Evolutionary conservation across 129 eudicot species (phyloP).

Genomic region (Helianthus annuus): HanXRQr2.0-SUNRISE NC_035449.2:86053077-86053576

Average conservation of each 20-base stretch:
- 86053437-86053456: neutral
- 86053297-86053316: too few relatives aligned
- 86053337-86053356: constrained; percentile 3
- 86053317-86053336: neutral
- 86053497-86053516: constrained; percentile 77
- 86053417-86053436: neutral
- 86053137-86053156: too few relatives aligned
- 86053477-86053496: constrained; percentile 93
- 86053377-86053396: neutral
- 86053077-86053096: too few relatives aligned
- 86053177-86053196: too few relatives aligned
- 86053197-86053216: too few relatives aligned
- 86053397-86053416: neutral
- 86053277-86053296: too few relatives aligned
- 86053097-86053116: too few relatives aligned
- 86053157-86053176: too few relatives aligned
- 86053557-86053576: constrained; percentile 60
- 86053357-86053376: constrained; percentile 9
- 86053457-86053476: constrained; percentile 60
- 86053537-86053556: constrained; percentile 98
- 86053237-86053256: too few relatives aligned
- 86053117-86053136: too few relatives aligned
- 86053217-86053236: too few relatives aligned
- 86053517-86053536: constrained; percentile 98
- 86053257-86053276: too few relatives aligned